Conservation (phyloP, 2,329 filamentous ascomycete genomes). For the Cladosporium sphaerospermum region DNA sequence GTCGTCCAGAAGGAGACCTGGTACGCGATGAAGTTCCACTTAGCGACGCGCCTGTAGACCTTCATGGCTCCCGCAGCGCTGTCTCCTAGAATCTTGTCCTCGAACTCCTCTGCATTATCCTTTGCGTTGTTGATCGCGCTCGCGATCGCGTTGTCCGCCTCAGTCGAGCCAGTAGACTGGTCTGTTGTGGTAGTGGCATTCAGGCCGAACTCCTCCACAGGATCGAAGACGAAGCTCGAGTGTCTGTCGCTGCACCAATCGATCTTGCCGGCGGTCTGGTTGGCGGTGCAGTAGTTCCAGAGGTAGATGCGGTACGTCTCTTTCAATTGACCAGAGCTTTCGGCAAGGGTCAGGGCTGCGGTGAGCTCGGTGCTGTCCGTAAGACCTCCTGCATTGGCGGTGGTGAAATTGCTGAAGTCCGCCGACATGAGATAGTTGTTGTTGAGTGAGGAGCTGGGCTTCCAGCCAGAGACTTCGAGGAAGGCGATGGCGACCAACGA, state of each 20-base stretch:
- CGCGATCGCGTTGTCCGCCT: slow-evolving; percentile 24
- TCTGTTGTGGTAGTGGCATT: slow-evolving; percentile 43
- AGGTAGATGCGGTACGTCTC: slow-evolving; percentile 76
- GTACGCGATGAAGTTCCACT: slow-evolving; percentile 80
- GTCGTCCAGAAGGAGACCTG: slow-evolving; percentile 66
- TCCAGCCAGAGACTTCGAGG: slow-evolving; percentile 52
- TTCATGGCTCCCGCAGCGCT: slow-evolving; percentile 62
- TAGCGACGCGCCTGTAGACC: slow-evolving; percentile 65
- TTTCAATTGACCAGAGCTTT: slow-evolving; percentile 47
- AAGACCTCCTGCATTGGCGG: slow-evolving; percentile 18
- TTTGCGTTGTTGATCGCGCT: slow-evolving; percentile 43
- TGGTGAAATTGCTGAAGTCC: slow-evolving; percentile 32
- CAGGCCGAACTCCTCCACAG: slow-evolving; percentile 60
- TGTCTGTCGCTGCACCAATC: slow-evolving; percentile 62
- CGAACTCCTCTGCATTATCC: slow-evolving; percentile 38
- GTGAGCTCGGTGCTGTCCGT: slow-evolving; percentile 29
- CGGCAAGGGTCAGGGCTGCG: slow-evolving; percentile 33
- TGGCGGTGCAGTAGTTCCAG: slow-evolving; percentile 75
- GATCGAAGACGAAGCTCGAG: slow-evolving; percentile 70
- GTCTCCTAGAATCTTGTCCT: slow-evolving; percentile 51
- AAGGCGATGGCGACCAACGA: slow-evolving; percentile 63
- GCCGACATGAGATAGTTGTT: slow-evolving; percentile 51
- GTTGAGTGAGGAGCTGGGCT: slow-evolving; percentile 41
- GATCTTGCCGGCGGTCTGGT: slow-evolving; percentile 41
- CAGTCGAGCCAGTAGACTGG: slow-evolving; percentile 13